A percentile compares a stretch with the other conserved stretches of the same genome.
phyloP scores from a whole-genome alignment of 305 asterid species.

The Coffea humblotiana region DNA sequence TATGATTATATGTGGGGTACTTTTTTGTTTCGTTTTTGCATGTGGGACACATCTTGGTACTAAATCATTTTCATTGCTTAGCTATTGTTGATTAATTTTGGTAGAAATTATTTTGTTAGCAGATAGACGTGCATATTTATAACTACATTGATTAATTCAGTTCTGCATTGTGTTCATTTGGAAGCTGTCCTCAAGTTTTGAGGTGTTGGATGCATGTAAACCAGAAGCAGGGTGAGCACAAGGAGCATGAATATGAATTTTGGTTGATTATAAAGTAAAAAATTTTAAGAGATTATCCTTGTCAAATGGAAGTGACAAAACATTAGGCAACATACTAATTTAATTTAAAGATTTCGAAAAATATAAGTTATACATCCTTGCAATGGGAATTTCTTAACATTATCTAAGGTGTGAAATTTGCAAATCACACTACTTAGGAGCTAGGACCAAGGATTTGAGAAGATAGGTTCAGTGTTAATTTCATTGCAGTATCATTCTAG shows the following conservation, averaged over 20 bases:
- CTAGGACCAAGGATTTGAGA: neutral
- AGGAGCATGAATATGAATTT: neutral
- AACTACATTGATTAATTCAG: neutral
- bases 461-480: neutral
- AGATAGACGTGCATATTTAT: neutral
- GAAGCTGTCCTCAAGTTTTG: neutral
- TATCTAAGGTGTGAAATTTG: neutral
- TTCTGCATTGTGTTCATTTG: neutral
- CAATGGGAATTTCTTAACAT: neutral
- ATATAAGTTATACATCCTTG: neutral
- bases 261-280: neutral
- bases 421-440: neutral
- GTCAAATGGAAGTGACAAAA: neutral
- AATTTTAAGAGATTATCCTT: neutral
- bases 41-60: neutral
- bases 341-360: neutral
- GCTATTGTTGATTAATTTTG: no score
- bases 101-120: neutral
- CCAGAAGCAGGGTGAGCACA: neutral
- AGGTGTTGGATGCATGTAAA: neutral
- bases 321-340: neutral
- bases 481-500: neutral
- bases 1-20: neutral
- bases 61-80: neutral
- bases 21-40: no score